Base-by-base conservation (phyloP, 371 early-diverging fungal species). In the Coemansia sp. region DNA sequence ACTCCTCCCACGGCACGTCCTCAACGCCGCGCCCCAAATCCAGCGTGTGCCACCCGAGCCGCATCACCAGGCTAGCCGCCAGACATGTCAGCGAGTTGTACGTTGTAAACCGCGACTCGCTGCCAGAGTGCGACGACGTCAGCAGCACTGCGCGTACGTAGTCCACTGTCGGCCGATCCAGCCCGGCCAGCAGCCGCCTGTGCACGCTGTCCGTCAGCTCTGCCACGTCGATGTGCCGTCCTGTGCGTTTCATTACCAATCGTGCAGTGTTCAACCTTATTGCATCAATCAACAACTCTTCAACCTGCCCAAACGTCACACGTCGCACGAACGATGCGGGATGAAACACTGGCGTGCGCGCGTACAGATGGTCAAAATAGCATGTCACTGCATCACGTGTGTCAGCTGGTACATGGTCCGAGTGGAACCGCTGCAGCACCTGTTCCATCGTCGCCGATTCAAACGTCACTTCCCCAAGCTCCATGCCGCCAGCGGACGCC, bases 21-120 rank as follows among this genome's bases (percentile, higher is more conserved):
- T 64, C 64, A 28, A 18, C 25, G 44, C 50, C 42, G 42, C 50
- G 52, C 23, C 67, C 75, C 71, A 75, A 64, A 23, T 75, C 75
- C 59, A 75, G 55, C 57, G 67, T 67, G 71, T 75, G 71, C 71
- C 71, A 75, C 3, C 72, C 71, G 37, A 75, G 67, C n/a, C 75
- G 75, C 47, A 67, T 71, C 20, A 75, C 71, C 25, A 71, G 42
- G 52, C 75, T 71, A 8, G 71, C 63, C 5, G 71, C 71, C 42
- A 71, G 61, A 23, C 67, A 63, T 14, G 67, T 58, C 53, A 75
- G 64, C 67, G 71, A 71, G 58, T 64, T 67, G 64, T 75, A 71
- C 30, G 71, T 63, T 56, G 53, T 56, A 47, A 71, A 67, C 52
- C 62, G 62, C 14, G 67, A 59, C 47, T 71, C 67, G 37, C 64